A percentile compares a stretch with the other conserved stretches of the same genome.
Conservation (phyloP, 768 basidiomycete species). For the Suillus brevipes region DNA sequence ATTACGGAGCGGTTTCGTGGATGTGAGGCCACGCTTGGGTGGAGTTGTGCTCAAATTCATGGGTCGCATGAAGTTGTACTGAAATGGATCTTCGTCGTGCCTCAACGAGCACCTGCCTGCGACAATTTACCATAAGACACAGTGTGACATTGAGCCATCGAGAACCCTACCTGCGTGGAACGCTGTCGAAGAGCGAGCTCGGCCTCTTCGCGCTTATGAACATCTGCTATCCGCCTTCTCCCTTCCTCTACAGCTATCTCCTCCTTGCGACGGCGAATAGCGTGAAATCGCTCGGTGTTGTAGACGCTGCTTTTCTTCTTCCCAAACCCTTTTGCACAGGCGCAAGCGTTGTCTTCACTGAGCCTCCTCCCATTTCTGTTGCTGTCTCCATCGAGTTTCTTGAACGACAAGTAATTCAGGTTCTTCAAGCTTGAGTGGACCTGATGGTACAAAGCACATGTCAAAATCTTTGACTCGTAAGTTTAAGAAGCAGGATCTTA, state of each 20-base stretch:
- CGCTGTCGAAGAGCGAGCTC: conserved; percentile 15
- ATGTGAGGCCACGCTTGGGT: conserved; percentile 20
- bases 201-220: conserved; percentile 11
- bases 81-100: conserved; percentile 30
- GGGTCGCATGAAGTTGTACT: conserved; percentile 35
- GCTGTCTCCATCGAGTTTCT: conserved; percentile 35
- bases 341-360: conserved; percentile 42
- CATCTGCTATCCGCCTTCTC: conserved; percentile 24
- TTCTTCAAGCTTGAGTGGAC: conserved; percentile 42
- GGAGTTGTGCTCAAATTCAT: conserved; percentile 21
- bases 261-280: conserved; percentile 35
- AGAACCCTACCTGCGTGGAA: conserved; percentile 23
- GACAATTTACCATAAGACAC: conserved; percentile 8
- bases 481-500: conserved; percentile 59
- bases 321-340: conserved; percentile 51
- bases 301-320: conserved; percentile 44
- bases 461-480: conserved; percentile 52
- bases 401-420: conserved; percentile 39
- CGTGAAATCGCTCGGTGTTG: conserved; percentile 39
- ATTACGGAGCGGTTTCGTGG: conserved; percentile 9
- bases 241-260: conserved; percentile 27
- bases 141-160: not conserved
- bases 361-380: conserved; percentile 34
- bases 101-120: conserved; percentile 17
- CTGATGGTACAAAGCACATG: conserved; percentile 38